Conservation (phyloP, 78 protist genomes). For the Isochrysis galbana region DNA sequence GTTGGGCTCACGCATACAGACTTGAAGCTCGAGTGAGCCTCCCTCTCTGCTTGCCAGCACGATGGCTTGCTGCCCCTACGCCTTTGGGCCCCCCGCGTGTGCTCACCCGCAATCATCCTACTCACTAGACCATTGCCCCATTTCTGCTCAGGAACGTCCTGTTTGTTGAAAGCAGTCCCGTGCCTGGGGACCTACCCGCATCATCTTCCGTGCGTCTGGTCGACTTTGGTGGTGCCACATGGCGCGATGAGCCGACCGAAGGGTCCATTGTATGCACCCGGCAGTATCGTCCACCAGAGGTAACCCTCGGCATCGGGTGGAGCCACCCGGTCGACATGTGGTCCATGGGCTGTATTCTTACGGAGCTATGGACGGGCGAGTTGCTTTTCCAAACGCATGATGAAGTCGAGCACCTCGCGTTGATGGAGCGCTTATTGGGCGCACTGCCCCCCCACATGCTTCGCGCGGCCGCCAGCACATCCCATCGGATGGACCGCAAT, state of each 20-base stretch:
- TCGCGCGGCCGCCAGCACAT: neutral
- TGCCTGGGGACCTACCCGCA: neutral
- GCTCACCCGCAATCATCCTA: too few species aligned
- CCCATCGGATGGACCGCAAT: neutral
- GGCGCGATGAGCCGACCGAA: neutral
- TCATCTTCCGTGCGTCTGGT: neutral
- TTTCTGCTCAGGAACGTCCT: too few species aligned
- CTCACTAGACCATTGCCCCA: too few species aligned
- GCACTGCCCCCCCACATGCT: neutral
- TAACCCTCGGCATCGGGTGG: conserved; percentile 35
- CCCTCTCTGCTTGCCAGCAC: neutral
- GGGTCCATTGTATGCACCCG: conserved; percentile 34
- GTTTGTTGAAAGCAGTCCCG: too few species aligned
- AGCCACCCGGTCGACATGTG: conserved; percentile 34
- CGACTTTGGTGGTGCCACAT: conserved; percentile 58
- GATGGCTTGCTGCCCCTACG: too few species aligned
- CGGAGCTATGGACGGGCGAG: conserved; percentile 46
- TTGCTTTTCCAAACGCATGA: conserved; percentile 45
- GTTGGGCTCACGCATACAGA: conserved; percentile 45
- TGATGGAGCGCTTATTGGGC: conserved; percentile 41
- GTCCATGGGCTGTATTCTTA: conserved; percentile 50
- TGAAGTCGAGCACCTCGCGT: conserved; percentile 46
- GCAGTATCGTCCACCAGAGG: conserved; percentile 58
- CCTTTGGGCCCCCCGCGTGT: too few species aligned
- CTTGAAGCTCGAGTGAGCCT: conserved; percentile 50